Evolutionary conservation across 2,329 filamentous ascomycete species (phyloP), one percentile per base, ranked within the genome.

Genomic region (Hypoxylon sp.): DNA sequence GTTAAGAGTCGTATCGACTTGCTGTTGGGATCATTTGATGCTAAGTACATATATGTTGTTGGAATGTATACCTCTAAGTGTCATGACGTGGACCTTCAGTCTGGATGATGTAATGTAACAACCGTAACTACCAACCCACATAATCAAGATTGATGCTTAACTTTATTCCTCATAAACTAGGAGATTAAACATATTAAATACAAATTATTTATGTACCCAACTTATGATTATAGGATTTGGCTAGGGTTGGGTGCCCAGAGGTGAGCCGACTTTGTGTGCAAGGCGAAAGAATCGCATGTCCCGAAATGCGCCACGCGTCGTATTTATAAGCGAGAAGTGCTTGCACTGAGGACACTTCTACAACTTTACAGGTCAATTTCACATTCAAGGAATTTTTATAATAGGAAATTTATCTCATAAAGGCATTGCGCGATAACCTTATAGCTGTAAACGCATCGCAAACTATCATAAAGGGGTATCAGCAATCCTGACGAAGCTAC

Each of bases 101-200:
- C 38, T 52, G 10, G 48, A 69, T 72, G 69, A 72, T 72, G 69
- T 65, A 72, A 72, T 72, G 49, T 53, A 68, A 46, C 21, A 49
- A 43, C 41, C 41, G 25, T 21, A 32, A 52, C 19, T 41, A 48
- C 5, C 28, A n/a, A 19, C 19, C 19, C 30, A 14, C 30, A 21
- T 10, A 43, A 21, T 21, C 14, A 14, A 17, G 23, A 34, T n/a
- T 38, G 23, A 28, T 21, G 2, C 11, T 36, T 9, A 38, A 32
- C 19, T 14, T 52, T 14, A 6, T 48, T n/a, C 6, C 7, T 2
- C 36, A 19, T 19, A 19, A 41, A 41, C 14, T 19, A 30, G 6
- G 28, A 30, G 28, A 30, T 17, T 17, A 19, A 9, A 17, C 14
- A 7, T 9, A 6, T 30, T 30, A 30, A 36, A 6, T 36, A 36